Evolutionary conservation across 108 stramenopile genomes (phyloP), one percentile per base, ranked within the genome.

Genomic region (Stephanodiscus minutulus): DNA sequence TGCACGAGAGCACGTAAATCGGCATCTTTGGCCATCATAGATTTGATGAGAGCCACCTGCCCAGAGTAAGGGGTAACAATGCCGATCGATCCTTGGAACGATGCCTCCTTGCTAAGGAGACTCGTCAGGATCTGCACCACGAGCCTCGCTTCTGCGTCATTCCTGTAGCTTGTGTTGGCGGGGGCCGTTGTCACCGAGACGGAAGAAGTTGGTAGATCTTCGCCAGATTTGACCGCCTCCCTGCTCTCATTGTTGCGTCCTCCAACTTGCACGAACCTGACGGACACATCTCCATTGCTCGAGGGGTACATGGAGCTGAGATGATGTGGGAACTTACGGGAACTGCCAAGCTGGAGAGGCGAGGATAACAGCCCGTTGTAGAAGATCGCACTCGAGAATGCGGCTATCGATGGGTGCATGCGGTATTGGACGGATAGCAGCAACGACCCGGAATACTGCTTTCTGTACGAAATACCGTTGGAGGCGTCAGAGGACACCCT

Each of bases 331-430:
- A 91, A 85, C 18, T 73, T 66, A 25, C 94, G 85, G 27, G 65
- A 52, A 25, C 27, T 31, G 31, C 65, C 66, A 29, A 95, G 66
- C 60, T 80, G 72, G 9, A 74, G 52, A 21, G 91, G 94, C n/a
- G 88, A 85, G 11, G 86, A 54, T 1, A 92, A 74, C 27, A 92
- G 71, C 22, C 88, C 86, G 62, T 93, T 85, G 73, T 96, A 96
- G 64, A 94, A 97, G 12, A 90, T 63, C 2, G 88, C 88, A n/a
- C 87, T 92, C 0, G 96, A 89, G 70, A 96, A 98, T 21, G 93
- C 91, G n/a, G 94, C 83, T 52, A 98, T 96, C n/a, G 85, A 86
- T 17, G 97, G 96, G 74, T 96, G 97, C 98, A 98, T 98, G 28
- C 98, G 88, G 83, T 97, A 97, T 66, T 96, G 95, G 6, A 88